Base-by-base conservation (phyloP, 441 rosid genomes). In the Viola pubescens region DNA sequence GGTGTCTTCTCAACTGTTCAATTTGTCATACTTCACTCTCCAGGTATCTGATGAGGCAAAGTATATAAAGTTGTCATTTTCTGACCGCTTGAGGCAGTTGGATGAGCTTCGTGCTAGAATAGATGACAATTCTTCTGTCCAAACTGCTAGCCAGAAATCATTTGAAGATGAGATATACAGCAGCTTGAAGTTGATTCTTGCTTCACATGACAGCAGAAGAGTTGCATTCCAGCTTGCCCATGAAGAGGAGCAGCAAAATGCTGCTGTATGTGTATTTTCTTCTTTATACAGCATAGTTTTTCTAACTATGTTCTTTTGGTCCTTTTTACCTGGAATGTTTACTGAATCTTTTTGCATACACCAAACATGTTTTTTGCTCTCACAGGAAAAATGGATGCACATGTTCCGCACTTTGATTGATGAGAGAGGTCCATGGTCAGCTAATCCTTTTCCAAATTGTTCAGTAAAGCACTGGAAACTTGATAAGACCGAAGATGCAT, bases 371-470 rank as follows among this genome's bases (percentile, higher is more conserved):
- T 16, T 45, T 65, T 62, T 66, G n/a, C 54, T 55, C 59, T 58
- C 51, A 64, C 74, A 88, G 96, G 96, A 82, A 77, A 94, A 88
- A 73, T 94, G 97, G 97, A 88, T 91, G 72, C 97, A 82, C 82
- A 78, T 94, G 88, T 87, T 90, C 63, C 97, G 99, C 57, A 72
- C 87, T 69, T 77, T 91, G 75, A 89, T 91, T 70, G 99, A 94
- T 75, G 99, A 89, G 73, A 80, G 99, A 75, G 98, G 99, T 64
- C 97, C 99, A 39, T 94, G 99, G 99, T 94, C 98, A 61, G 96
- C 98, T 49, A 81, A 82, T 81, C 92, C 92, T 59, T 94, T 94
- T 82, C 99, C 98, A 61, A 87, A 85, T 78, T 77, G 68, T 69
- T 73, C 81, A 65, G 62, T 81, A 57, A 77, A 64, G 51, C 95